Conservation (phyloP, 441 rosid species). For the Capsella rubella region DNA sequence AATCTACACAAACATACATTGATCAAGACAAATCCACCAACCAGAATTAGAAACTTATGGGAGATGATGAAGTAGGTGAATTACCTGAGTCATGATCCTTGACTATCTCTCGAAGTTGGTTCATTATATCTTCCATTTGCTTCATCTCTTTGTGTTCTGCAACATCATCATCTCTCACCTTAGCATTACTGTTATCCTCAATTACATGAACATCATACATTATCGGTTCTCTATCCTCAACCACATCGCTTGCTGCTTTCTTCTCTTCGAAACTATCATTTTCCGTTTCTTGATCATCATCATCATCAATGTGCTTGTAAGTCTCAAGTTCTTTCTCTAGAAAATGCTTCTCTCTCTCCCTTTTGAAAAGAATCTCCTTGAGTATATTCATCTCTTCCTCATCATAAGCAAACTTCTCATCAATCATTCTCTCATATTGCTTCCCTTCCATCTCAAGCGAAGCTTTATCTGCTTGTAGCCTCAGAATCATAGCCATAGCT, state of each 20-base stretch:
- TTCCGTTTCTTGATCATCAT: constrained; percentile 20
- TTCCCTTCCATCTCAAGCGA: constrained; percentile 66
- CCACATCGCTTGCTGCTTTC: constrained; percentile 26
- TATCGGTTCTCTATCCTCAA: constrained; percentile 40
- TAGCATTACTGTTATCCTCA: constrained; percentile 45
- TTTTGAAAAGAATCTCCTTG: constrained; percentile 66
- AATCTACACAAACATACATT: constrained; percentile 13
- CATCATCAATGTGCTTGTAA: constrained; percentile 48
- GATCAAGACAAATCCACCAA: constrained; percentile 12
- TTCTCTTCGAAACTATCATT: neutral
- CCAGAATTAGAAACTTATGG: constrained; percentile 1
- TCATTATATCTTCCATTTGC: constrained; percentile 24
- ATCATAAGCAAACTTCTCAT: constrained; percentile 66
- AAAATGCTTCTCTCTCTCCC: constrained; percentile 65
- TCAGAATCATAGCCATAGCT: constrained; percentile 79
- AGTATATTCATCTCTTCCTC: constrained; percentile 74
- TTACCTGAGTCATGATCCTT: constrained; percentile 27
- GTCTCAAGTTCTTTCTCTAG: constrained; percentile 66
- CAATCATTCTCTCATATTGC: constrained; percentile 69
- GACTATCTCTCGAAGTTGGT: constrained; percentile 4
- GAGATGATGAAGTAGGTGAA: constrained; percentile 27
- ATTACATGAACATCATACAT: constrained; percentile 70
- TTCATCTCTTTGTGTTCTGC: constrained; percentile 23
- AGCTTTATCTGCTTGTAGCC: constrained; percentile 71
- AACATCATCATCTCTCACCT: constrained; percentile 12